Base-by-base conservation (phyloP, 2,329 filamentous ascomycete genomes). In the Trichoderma brevicompactum region DNA sequence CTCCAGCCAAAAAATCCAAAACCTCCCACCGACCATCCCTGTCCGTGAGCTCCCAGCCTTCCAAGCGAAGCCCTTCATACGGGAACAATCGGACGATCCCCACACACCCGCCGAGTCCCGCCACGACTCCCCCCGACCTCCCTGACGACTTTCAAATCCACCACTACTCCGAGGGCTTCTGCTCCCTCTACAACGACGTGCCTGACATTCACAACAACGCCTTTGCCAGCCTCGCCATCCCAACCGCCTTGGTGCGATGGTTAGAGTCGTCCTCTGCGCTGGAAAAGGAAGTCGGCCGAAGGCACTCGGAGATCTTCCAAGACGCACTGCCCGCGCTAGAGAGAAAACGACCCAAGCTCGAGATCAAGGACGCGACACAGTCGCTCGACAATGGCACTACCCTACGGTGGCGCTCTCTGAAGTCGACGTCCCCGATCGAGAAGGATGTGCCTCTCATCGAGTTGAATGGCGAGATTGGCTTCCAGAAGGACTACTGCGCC, bases 1-100 rank as follows among this genome's bases (percentile, higher is more conserved):
- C 88, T 49, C 86, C 90, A 2, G 76, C 87, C 44, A 97, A 97
- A 77, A 93, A 92, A 72, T 76, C 89, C 1, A 97, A 96, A 78
- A 88, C 85, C n/a, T 87, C 85, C 54, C 94, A 97, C 79, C 91
- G 91, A 68, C 78, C 91, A 0, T 93, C 89, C 38, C 88, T 89
- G 66, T 96, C 94, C 1, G 80, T 92, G 69, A 88, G 87, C 70
- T 90, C 89, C n/a, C 81, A 89, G 58, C 82, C 86, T 32, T 80
- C 85, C 50, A 87, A 89, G 71, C 85, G 88, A 66, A 87, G 87
- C 66, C 85, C 90, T 63, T 85, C 85, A 2, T 85, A 88, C 66
- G 83, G 85, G 64, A 92, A 90, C 74, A 53, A 38, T 12, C 77
- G 88, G 79, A 68, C 83, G 74, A 76, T 89, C 81, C 72, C 84